A percentile compares a stretch with the other conserved stretches of the same genome.
phyloP scores from a whole-genome alignment of 768 basidiomycete genomes.

The Omphalotus guepiniiformis region DNA sequence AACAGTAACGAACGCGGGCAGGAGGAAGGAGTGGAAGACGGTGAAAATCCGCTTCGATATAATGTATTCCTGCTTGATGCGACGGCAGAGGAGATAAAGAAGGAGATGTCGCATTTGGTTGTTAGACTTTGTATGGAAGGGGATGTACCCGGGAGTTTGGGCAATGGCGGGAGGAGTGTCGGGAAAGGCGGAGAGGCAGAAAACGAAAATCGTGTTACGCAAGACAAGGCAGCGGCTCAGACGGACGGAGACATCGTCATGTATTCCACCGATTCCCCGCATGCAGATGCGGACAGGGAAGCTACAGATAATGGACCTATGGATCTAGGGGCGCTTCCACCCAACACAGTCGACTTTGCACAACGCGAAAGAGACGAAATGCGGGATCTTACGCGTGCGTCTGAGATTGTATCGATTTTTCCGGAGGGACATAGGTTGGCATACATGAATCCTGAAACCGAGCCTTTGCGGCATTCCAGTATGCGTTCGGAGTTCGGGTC shows the following conservation, averaged over 20 bases:
- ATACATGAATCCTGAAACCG: conserved; percentile 4
- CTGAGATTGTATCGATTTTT: conserved; percentile 62
- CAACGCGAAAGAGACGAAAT: conserved; percentile 87
- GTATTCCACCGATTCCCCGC: conserved; percentile 7
- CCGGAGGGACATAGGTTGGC: conserved; percentile 14
- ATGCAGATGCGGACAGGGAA: too few relatives aligned
- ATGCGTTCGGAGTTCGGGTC: too few relatives aligned
- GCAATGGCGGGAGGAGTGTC: conserved; percentile 4
- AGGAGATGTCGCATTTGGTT: conserved; percentile 47
- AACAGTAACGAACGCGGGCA: background rate
- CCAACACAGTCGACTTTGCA: conserved; percentile 77
- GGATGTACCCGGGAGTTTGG: conserved; percentile 11
- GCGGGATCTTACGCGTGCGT: conserved; percentile 79
- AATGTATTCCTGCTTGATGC: conserved; percentile 78
- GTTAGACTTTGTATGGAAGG: conserved; percentile 41
- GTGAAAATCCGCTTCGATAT: conserved; percentile 46
- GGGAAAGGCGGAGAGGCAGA: too few relatives aligned
- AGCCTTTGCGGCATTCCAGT: conserved; percentile 2
- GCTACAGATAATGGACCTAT: too few relatives aligned
- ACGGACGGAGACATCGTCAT: conserved; percentile 19
- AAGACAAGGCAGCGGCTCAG: too few relatives aligned
- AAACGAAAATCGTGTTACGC: too few relatives aligned
- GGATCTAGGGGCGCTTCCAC: conserved; percentile 15
- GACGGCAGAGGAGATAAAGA: conserved; percentile 38
- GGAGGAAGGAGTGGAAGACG: conserved; percentile 10